Conservation (phyloP, 2,329 filamentous ascomycete genomes). For the Phaeosphaeriaceae sp. region DNA sequence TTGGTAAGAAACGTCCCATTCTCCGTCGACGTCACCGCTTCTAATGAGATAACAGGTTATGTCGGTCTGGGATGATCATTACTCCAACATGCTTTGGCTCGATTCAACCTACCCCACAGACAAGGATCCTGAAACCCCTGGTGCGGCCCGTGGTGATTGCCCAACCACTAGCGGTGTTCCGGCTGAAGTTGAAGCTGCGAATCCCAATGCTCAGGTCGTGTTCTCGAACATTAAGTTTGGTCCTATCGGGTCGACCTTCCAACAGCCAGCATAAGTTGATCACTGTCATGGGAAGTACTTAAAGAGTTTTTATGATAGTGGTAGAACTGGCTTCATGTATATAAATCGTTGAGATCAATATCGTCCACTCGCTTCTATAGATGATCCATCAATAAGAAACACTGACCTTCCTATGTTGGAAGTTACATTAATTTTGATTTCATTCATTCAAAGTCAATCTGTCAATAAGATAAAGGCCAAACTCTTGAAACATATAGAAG, state of each 20-base stretch:
- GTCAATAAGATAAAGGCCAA: too few relatives aligned
- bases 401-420: too few relatives aligned
- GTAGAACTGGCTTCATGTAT: background rate
- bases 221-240: slow-evolving; percentile 41
- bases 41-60: slow-evolving; percentile 48
- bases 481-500: too few relatives aligned
- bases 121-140: slow-evolving; percentile 31
- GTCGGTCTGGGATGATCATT: slow-evolving; percentile 68
- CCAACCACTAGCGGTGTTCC: slow-evolving; percentile 33
- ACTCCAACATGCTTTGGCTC: slow-evolving; percentile 74
- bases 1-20: slow-evolving; percentile 64
- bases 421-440: too few relatives aligned
- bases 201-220: slow-evolving; percentile 29
- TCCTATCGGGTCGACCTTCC: slow-evolving; percentile 38
- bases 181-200: slow-evolving; percentile 28
- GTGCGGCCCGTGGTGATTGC: slow-evolving; percentile 39
- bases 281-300: background rate
- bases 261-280: slow-evolving; percentile 26
- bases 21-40: slow-evolving; percentile 69
- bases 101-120: slow-evolving; percentile 67
- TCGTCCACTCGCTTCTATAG: too few relatives aligned
- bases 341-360: background rate
- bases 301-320: background rate
- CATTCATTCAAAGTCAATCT: too few relatives aligned
- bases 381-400: too few relatives aligned